phyloP scores from a whole-genome alignment of 2,329 filamentous ascomycete species.

The Trichoderma cornu-damae region DNA sequence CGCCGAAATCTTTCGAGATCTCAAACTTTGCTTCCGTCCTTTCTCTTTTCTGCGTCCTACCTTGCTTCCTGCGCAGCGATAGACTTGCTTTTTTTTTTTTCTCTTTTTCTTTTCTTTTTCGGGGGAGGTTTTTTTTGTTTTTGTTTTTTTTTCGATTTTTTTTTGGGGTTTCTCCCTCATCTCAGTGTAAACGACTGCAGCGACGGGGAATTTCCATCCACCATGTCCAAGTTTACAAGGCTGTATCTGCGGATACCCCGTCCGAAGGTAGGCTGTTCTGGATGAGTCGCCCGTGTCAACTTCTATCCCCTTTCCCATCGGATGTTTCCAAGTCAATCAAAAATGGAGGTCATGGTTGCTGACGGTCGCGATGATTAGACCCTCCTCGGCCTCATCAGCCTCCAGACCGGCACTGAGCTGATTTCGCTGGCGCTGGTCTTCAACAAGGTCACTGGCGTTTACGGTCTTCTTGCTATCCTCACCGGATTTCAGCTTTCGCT shows the following conservation, averaged over 20 bases:
- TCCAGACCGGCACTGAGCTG: slow-evolving; percentile 80
- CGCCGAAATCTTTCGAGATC: slow-evolving; percentile 16
- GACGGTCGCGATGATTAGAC: slow-evolving; percentile 48
- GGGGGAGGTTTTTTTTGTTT: too few relatives aligned
- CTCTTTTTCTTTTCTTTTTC: too few relatives aligned
- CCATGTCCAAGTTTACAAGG: slow-evolving; percentile 36
- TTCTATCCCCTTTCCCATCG: not conserved
- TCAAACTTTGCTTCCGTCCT: not conserved
- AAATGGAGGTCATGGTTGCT: slow-evolving; percentile 6
- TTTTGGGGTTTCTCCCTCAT: too few relatives aligned
- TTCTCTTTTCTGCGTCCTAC: not conserved
- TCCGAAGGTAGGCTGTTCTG: slow-evolving; percentile 35
- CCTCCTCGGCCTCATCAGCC: slow-evolving; percentile 79
- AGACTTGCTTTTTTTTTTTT: slow-evolving; percentile 2
- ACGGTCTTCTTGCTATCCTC: slow-evolving; percentile 81
- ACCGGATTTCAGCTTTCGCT: slow-evolving; percentile 79
- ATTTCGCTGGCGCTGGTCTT: slow-evolving; percentile 78
- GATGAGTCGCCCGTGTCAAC: not conserved
- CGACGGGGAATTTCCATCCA: not conserved
- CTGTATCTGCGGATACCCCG: slow-evolving; percentile 37
- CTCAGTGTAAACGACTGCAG: not conserved
- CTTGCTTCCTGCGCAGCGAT: not conserved
- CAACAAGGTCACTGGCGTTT: slow-evolving; percentile 89
- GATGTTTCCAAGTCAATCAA: not conserved
- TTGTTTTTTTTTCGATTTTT: too few relatives aligned